Conservation (phyloP, 2,329 filamentous ascomycete genomes). For the Alternaria sp. region DNA sequence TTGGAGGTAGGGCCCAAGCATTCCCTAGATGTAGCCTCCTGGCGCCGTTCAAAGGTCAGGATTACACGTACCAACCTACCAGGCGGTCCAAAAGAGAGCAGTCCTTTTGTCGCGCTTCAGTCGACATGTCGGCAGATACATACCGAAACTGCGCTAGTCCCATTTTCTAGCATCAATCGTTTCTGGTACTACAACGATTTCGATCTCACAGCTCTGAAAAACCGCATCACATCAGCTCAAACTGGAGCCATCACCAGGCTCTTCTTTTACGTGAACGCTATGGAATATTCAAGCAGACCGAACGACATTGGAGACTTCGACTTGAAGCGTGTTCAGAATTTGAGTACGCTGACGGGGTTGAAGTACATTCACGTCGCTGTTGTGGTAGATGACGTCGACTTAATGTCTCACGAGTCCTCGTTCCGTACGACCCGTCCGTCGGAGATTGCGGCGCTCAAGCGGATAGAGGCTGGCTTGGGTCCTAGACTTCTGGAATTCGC, state of each 20-base stretch:
- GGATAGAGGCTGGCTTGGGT: neutral
- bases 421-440: neutral
- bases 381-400: too few relatives aligned
- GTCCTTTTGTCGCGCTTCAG: neutral
- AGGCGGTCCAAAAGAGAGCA: neutral
- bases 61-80: neutral
- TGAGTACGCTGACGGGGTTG: neutral
- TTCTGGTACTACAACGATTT: neutral
- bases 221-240: neutral
- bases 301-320: neutral
- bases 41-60: neutral
- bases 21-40: neutral
- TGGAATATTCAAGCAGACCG: neutral
- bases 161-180: neutral
- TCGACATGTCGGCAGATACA: neutral
- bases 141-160: neutral
- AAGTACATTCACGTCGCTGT: neutral
- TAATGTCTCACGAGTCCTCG: neutral
- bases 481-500: neutral
- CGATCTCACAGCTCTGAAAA: neutral
- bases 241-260: neutral
- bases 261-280: neutral
- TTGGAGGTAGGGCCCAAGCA: neutral
- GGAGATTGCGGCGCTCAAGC: neutral
- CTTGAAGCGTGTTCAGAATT: neutral